These are phyloP conservation scores for Arachis hypogaea DNA, from an alignment of 306 rosid genomes.

Conservation along the genomic window DNA sequence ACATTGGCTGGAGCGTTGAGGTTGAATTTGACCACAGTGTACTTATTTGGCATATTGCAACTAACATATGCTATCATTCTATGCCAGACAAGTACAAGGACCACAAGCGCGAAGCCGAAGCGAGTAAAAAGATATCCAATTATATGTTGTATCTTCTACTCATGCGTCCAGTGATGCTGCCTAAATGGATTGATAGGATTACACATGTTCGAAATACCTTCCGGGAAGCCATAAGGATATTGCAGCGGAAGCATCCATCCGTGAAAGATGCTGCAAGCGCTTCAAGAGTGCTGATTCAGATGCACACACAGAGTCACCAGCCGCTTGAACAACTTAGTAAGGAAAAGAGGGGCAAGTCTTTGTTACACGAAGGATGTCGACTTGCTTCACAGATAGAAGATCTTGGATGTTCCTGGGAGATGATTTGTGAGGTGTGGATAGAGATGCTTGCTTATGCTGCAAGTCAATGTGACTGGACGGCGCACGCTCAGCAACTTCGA, in stretches of 20 bases:
- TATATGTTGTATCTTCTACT: conserved; percentile 44
- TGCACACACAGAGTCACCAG: neutral
- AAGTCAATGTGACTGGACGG: conserved; percentile 13
- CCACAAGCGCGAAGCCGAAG: too few species aligned
- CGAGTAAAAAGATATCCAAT: conserved; percentile 30
- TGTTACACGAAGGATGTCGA: neutral
- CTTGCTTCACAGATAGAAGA: neutral
- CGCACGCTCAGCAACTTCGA: conserved; percentile 30
- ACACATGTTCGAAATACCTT: neutral
- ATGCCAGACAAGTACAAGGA: too few species aligned
- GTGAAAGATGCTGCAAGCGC: neutral
- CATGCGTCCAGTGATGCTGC: conserved; percentile 35
- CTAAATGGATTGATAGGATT: conserved; percentile 37
- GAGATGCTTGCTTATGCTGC: conserved; percentile 40
- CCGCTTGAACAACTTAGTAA: neutral
- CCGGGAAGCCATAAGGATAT: neutral
- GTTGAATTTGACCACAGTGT: conserved; percentile 38
- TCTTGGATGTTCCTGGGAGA: conserved; percentile 16
- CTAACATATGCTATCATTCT: conserved; percentile 33
- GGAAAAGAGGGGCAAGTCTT: neutral
- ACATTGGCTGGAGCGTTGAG: conserved; percentile 6
- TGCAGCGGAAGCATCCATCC: too few species aligned
- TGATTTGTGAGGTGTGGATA: conserved; percentile 33
- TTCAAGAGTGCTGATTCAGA: neutral
- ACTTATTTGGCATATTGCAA: conserved; percentile 48